These are phyloP conservation scores for Aaosphaeria arxii DNA, from an alignment of 2,329 filamentous ascomycete genomes.

Conservation along the genomic window DNA sequence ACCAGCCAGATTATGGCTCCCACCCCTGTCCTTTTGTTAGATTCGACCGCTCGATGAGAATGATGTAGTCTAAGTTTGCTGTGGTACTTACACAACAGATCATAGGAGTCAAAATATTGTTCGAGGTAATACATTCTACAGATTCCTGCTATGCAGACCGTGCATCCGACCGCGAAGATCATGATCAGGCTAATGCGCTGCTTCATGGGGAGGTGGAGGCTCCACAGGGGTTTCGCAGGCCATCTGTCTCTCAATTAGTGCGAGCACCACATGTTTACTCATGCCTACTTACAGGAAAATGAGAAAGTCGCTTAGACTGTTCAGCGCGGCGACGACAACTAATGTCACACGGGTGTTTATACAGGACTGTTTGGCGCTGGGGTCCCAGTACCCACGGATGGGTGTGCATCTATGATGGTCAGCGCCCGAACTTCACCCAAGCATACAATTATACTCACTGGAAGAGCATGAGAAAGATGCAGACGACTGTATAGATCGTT, in stretches of 20 bases:
- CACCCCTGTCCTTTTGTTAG: slow-evolving; percentile 13
- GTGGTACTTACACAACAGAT: slow-evolving; percentile 18
- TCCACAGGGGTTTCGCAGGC: slow-evolving; percentile 25
- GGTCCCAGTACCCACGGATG: slow-evolving; percentile 21
- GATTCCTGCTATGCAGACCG: slow-evolving; percentile 25
- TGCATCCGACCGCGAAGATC: slow-evolving; percentile 22
- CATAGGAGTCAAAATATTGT: slow-evolving; percentile 21
- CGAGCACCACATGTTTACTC: background rate
- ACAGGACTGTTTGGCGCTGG: slow-evolving; percentile 13
- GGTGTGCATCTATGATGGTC: slow-evolving; percentile 12
- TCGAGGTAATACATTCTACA: slow-evolving; percentile 27
- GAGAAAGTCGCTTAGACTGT: slow-evolving; percentile 26
- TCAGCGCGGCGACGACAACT: slow-evolving; percentile 24
- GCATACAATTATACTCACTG: slow-evolving; percentile 10
- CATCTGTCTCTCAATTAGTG: slow-evolving; percentile 8
- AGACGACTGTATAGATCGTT: slow-evolving; percentile 15
- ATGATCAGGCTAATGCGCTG: slow-evolving; percentile 25
- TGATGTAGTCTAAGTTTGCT: background rate
- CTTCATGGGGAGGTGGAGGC: slow-evolving; percentile 21
- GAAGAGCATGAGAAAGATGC: slow-evolving; percentile 19
- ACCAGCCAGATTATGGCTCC: slow-evolving; percentile 18
- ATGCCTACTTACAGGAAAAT: slow-evolving; percentile 20
- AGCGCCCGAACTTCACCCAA: too few species aligned
- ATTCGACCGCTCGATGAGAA: background rate
- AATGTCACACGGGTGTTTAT: slow-evolving; percentile 22